phyloP scores from a whole-genome alignment of 805 yeast genomes.

The Candida fluviatilis region DNA sequence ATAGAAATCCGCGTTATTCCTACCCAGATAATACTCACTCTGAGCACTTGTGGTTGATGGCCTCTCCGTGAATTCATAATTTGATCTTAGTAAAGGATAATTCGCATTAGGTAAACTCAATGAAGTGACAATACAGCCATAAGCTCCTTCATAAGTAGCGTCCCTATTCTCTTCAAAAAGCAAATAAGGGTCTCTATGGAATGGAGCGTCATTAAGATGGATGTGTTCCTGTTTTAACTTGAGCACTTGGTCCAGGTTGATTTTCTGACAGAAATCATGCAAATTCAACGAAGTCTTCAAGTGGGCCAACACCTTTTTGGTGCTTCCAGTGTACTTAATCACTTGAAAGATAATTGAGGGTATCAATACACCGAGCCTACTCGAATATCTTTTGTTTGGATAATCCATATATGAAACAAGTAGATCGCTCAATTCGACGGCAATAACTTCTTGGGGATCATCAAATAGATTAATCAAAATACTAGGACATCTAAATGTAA shows the following conservation, averaged over 20 bases:
- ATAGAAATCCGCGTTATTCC: constrained; percentile 1
- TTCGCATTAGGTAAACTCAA: constrained; percentile 61
- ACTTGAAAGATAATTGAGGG: constrained; percentile 41
- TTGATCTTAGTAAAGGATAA: constrained; percentile 42
- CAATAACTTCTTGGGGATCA: constrained; percentile 6
- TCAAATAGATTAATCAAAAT: constrained; percentile 37
- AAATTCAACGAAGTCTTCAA: constrained; percentile 55
- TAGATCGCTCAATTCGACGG: constrained; percentile 17
- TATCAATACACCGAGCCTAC: constrained; percentile 46
- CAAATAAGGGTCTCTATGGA: constrained; percentile 73
- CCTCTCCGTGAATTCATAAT: background rate
- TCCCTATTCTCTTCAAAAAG: constrained; percentile 49
- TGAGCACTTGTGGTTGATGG: background rate
- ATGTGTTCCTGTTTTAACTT: constrained; percentile 62
- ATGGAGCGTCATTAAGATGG: constrained; percentile 73
- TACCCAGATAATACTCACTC: background rate
- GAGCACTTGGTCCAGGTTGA: constrained; percentile 9
- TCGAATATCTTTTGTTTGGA: constrained; percentile 61
- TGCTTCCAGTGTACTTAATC: constrained; percentile 2
- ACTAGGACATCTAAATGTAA: constrained; percentile 52
- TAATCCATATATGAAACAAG: constrained; percentile 59
- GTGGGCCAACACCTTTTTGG: constrained; percentile 26
- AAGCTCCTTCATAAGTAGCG: constrained; percentile 42
- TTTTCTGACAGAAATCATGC: constrained; percentile 56
- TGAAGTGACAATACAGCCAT: constrained; percentile 54